Conservation (phyloP, 2,329 filamentous ascomycete species). For the Arthrinium phaeospermum region DNA sequence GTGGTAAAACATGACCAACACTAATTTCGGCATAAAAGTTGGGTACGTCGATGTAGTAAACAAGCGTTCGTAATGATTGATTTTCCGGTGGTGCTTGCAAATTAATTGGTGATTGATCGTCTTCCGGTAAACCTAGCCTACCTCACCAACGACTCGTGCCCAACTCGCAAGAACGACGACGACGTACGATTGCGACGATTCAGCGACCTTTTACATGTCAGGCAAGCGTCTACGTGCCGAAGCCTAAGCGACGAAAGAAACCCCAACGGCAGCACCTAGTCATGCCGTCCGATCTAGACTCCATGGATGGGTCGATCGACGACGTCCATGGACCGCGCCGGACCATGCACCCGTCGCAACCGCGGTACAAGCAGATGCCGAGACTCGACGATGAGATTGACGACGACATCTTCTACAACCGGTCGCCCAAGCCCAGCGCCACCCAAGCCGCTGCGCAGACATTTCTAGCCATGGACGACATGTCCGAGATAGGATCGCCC, state of each 20-base stretch:
- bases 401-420: conserved; percentile 7
- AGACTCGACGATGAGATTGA: not conserved
- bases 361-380: not conserved
- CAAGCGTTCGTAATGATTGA: not conserved
- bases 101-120: not conserved
- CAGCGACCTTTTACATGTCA: too few relatives aligned
- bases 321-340: not conserved
- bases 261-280: not conserved
- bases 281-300: not conserved
- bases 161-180: not conserved
- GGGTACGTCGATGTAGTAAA: not conserved
- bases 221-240: too few relatives aligned
- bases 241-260: not conserved
- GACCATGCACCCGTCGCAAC: not conserved
- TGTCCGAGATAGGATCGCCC: not conserved
- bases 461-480: not conserved
- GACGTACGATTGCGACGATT: too few relatives aligned
- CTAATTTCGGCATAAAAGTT: not conserved
- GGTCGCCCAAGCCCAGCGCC: not conserved
- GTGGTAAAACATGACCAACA: not conserved
- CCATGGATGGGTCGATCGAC: conserved; percentile 1
- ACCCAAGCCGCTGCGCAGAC: not conserved
- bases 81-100: too few relatives aligned
- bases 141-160: not conserved
- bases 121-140: not conserved